Evolutionary conservation across 2,329 filamentous ascomycete genomes (phyloP).

Genomic region (Fusarium beomiforme): DNA sequence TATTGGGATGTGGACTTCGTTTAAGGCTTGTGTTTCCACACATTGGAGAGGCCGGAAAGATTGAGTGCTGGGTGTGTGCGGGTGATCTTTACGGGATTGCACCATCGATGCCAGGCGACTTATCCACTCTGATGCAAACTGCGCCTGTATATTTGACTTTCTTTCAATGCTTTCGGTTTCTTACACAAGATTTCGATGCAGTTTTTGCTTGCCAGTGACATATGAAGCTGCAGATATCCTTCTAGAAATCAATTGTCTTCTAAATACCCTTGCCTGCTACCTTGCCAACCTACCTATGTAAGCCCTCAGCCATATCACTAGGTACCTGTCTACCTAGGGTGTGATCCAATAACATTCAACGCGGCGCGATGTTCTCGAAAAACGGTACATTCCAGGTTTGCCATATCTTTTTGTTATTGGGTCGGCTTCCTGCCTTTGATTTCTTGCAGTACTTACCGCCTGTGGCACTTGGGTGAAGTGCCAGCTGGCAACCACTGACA

Average conservation of each 20-base stretch:
- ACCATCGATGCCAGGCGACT: background rate
- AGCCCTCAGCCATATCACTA: background rate
- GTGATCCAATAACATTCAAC: background rate
- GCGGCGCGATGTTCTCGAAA: background rate
- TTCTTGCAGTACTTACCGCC: background rate
- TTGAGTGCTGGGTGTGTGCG: conserved; percentile 2
- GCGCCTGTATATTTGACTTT: conserved; percentile 11
- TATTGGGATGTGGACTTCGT: conserved; percentile 35
- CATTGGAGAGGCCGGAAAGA: background rate
- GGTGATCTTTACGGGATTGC: background rate
- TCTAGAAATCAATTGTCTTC: background rate
- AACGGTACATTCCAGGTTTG: background rate
- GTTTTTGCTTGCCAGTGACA: background rate
- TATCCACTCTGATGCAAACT: background rate
- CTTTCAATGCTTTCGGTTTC: conserved; percentile 6
- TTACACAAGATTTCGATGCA: background rate
- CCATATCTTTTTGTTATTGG: background rate
- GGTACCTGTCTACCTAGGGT: no score
- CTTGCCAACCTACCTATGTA: background rate
- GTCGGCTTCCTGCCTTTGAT: background rate
- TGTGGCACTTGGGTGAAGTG: background rate
- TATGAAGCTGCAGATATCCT: background rate
- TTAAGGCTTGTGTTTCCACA: conserved; percentile 27
- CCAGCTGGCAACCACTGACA: background rate
- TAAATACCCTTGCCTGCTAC: background rate